These are phyloP conservation scores for Aspergillaceae sp. DNA, from an alignment of 2,329 filamentous ascomycete species.

Conservation along the genomic window DNA sequence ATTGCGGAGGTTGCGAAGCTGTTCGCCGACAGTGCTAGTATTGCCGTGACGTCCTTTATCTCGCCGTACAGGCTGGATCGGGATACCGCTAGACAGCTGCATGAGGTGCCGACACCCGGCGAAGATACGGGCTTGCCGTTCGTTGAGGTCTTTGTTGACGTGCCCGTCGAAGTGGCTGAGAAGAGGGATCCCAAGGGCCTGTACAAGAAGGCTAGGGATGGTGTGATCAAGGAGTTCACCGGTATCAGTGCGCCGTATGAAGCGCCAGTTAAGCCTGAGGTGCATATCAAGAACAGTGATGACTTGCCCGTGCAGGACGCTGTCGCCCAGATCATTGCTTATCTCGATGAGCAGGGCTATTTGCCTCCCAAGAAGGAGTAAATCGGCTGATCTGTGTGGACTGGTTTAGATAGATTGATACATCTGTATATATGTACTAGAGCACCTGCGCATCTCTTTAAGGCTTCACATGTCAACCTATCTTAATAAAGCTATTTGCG, in stretches of 20 bases:
- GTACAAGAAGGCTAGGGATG: conserved; percentile 92
- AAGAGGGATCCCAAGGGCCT: conserved; percentile 93
- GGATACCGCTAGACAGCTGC: conserved; percentile 69
- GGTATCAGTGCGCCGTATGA: conserved; percentile 94
- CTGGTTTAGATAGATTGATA: too few species aligned
- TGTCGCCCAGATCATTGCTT: conserved; percentile 73
- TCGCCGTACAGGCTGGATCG: conserved; percentile 87
- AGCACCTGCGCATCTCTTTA: too few species aligned
- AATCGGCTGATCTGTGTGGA: neutral
- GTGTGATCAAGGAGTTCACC: conserved; percentile 95
- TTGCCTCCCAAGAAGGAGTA: conserved; percentile 35
- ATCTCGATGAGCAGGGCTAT: conserved; percentile 62
- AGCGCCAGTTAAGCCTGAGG: conserved; percentile 74
- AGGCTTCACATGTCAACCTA: too few species aligned
- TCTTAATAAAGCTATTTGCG: too few species aligned
- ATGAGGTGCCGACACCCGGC: conserved; percentile 52
- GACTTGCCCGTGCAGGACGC: conserved; percentile 75
- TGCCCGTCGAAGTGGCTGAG: conserved; percentile 86
- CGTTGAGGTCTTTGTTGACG: conserved; percentile 87
- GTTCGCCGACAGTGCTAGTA: conserved; percentile 80
- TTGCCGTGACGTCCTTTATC: conserved; percentile 94
- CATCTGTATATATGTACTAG: too few species aligned
- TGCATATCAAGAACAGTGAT: conserved; percentile 75
- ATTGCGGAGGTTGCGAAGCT: conserved; percentile 96
- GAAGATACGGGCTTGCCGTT: conserved; percentile 66